A percentile compares a stretch with the other conserved stretches of the same genome.
Evolutionary conservation across 140 eudicot genomes (phyloP).

Genomic region (Stevia rebaudiana): DNA sequence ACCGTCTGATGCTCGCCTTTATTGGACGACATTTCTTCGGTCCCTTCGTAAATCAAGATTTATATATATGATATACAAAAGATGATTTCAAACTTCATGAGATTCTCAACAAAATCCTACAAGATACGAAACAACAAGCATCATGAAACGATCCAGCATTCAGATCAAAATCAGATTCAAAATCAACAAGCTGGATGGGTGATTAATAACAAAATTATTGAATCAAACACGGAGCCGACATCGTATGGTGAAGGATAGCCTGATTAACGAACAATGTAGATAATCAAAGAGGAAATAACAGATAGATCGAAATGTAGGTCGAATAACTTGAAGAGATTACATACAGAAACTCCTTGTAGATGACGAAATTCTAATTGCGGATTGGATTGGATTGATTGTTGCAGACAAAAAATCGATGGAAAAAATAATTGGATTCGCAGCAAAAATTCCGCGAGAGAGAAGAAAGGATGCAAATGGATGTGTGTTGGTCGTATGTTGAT

Average conservation of each 20-base stretch:
- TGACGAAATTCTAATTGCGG: slow-evolving; percentile 15
- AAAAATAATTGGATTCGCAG: neutral
- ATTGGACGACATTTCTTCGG: slow-evolving; percentile 56
- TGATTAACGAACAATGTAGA: slow-evolving; percentile 19
- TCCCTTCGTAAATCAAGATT: slow-evolving; percentile 28
- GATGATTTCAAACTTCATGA: neutral
- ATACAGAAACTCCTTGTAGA: slow-evolving; percentile 21
- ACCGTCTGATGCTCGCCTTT: slow-evolving; percentile 80
- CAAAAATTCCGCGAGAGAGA: slow-evolving; percentile 31
- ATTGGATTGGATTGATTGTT: slow-evolving; percentile 17
- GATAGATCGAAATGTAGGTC: neutral
- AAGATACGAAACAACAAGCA: neutral
- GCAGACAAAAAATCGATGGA: slow-evolving; percentile 10
- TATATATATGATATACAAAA: neutral
- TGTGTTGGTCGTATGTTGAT: slow-evolving; percentile 13
- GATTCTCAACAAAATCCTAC: slow-evolving; percentile 14
- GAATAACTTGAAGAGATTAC: slow-evolving; percentile 2
- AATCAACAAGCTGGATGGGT: slow-evolving; percentile 3
- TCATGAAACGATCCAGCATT: neutral
- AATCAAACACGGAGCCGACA: slow-evolving; percentile 3
- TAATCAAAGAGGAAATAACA: slow-evolving; percentile 6
- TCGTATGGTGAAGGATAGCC: neutral
- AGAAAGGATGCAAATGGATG: slow-evolving; percentile 25
- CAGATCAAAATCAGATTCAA: slow-evolving; percentile 4
- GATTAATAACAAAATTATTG: neutral